These are phyloP conservation scores for Ulvella scutata DNA, from an alignment of 139 green algal genomes.

Conservation along the genomic window DNA sequence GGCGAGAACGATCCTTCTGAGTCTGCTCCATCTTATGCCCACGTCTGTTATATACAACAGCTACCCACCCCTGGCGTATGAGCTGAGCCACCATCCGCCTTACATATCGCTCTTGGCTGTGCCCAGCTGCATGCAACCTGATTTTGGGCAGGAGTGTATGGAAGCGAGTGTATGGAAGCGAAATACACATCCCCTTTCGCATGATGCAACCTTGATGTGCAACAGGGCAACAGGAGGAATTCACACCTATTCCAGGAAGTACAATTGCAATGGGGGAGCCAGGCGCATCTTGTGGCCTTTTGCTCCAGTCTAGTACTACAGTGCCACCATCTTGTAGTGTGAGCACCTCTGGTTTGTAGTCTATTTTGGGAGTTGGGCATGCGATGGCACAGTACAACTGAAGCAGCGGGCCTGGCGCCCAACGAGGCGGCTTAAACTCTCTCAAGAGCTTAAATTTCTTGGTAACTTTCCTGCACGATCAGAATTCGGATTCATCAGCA, in stretches of 20 bases:
- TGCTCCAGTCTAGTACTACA: neutral
- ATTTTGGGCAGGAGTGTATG: too few relatives aligned
- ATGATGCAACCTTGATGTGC: too few relatives aligned
- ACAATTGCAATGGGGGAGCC: neutral
- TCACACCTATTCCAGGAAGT: neutral
- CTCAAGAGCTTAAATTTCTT: neutral
- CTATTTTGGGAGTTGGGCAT: neutral
- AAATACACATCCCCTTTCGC: too few relatives aligned
- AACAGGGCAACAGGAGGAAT: too few relatives aligned
- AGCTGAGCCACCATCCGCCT: neutral
- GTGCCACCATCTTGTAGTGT: neutral
- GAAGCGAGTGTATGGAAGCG: too few relatives aligned
- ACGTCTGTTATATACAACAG: neutral
- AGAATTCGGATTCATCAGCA: too few relatives aligned
- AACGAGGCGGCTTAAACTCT: neutral
- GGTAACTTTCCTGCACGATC: neutral
- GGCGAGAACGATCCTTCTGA: too few relatives aligned
- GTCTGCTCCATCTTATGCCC: too few relatives aligned
- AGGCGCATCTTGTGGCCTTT: neutral
- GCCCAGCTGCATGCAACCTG: neutral
- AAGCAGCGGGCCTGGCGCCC: neutral
- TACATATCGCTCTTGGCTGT: neutral
- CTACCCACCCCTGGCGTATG: neutral
- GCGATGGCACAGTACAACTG: neutral
- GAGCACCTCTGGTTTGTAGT: neutral